Evolutionary conservation across 139 green algal genomes (phyloP).

Genomic region (Pycnococcus provasolii): DNA sequence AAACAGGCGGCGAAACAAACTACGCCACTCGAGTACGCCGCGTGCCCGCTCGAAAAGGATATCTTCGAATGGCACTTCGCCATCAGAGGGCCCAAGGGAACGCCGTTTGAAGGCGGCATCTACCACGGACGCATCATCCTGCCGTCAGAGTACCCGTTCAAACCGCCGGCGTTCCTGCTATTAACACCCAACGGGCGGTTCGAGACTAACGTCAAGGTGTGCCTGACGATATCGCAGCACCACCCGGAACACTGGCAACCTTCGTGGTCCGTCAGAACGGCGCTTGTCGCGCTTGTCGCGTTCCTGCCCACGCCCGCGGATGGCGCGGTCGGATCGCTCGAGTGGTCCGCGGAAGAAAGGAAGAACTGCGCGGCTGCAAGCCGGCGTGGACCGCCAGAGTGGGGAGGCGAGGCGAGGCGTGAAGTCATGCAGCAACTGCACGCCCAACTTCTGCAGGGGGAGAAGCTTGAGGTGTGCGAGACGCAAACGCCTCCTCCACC

Average conservation of each 20-base stretch:
- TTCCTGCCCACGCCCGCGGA: slow-evolving; percentile 87
- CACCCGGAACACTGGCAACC: slow-evolving; percentile 98
- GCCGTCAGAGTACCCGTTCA: slow-evolving; percentile 95
- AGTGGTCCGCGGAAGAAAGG: slow-evolving; percentile 69
- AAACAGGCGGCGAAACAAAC: slow-evolving; percentile 31
- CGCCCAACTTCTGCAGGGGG: slow-evolving; percentile 46
- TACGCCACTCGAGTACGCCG: slow-evolving; percentile 49
- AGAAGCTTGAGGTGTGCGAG: neutral
- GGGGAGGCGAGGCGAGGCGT: slow-evolving; percentile 59
- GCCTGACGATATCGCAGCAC: slow-evolving; percentile 85
- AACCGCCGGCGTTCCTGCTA: slow-evolving; percentile 90
- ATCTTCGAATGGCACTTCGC: slow-evolving; percentile 99
- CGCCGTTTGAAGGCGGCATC: slow-evolving; percentile 91
- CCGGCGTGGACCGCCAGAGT: slow-evolving; percentile 40
- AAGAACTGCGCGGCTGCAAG: slow-evolving; percentile 53
- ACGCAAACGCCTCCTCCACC: too few relatives aligned
- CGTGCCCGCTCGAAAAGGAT: slow-evolving; percentile 72
- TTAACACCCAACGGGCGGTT: slow-evolving; percentile 86
- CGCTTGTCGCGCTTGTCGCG: slow-evolving; percentile 78
- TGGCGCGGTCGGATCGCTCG: slow-evolving; percentile 78
- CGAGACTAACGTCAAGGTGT: slow-evolving; percentile 82
- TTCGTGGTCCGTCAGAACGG: slow-evolving; percentile 86
- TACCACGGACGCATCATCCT: slow-evolving; percentile 96
- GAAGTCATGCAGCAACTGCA: slow-evolving; percentile 60
- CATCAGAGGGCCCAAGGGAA: slow-evolving; percentile 71